phyloP scores from a whole-genome alignment of 176 grass and related monocot species.

The Lolium rigidum region DNA sequence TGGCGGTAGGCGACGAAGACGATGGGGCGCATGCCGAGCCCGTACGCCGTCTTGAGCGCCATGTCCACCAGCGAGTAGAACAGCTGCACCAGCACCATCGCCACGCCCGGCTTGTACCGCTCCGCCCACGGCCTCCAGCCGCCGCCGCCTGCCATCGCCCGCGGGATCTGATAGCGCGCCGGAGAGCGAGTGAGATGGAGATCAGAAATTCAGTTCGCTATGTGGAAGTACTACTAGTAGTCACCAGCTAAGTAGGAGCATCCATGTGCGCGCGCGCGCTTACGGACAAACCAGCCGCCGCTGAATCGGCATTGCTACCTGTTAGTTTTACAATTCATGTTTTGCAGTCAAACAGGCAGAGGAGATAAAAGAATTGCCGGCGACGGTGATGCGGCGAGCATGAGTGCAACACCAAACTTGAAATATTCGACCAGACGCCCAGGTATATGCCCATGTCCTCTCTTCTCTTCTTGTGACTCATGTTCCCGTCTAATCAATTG shows the following conservation, averaged over 20 bases:
- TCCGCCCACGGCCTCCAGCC: background rate
- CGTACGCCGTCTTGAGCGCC: slow-evolving; percentile 51
- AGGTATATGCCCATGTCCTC: too few species aligned
- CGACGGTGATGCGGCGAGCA: background rate
- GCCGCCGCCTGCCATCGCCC: slow-evolving; percentile 36
- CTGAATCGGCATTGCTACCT: background rate
- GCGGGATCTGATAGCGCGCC: background rate
- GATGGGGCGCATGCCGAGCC: slow-evolving; percentile 61
- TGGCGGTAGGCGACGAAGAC: slow-evolving; percentile 67
- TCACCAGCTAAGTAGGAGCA: background rate
- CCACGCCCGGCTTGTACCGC: slow-evolving; percentile 40
- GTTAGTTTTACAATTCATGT: background rate
- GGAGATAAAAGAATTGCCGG: background rate
- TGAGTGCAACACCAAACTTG: background rate
- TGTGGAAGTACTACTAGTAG: too few species aligned
- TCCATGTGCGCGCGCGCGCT: slow-evolving; percentile 30
- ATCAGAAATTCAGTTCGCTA: too few species aligned
- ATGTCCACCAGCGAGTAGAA: slow-evolving; percentile 69
- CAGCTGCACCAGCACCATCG: slow-evolving; percentile 61
- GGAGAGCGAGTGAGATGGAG: too few species aligned
- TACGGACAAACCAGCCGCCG: background rate
- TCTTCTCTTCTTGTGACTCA: too few species aligned
- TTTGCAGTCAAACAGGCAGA: slow-evolving; percentile 6
- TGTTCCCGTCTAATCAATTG: too few species aligned
- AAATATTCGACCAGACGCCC: background rate